Evolutionary conservation across 306 rosid species (phyloP).

Genomic region (Neltuma alba): DNA sequence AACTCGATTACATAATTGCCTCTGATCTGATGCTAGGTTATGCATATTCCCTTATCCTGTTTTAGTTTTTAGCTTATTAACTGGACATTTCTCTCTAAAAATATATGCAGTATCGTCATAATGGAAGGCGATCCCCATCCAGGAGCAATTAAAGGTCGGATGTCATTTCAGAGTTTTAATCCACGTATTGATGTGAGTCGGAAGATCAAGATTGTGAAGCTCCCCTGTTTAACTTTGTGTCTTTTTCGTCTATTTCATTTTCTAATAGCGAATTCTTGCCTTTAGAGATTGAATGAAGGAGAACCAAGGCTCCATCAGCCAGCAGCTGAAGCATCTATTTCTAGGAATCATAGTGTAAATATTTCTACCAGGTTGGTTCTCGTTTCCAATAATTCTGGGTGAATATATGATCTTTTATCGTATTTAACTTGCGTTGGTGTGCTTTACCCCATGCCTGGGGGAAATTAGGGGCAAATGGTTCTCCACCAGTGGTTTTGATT

Average conservation of each 20-base stretch:
- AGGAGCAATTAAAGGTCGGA: conserved; percentile 74
- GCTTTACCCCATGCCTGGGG: not conserved
- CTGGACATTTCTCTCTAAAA: conserved; percentile 10
- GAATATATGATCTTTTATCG: not conserved
- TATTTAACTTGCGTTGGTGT: not conserved
- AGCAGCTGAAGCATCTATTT: conserved; percentile 45
- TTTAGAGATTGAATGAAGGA: conserved; percentile 82
- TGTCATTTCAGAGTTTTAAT: conserved; percentile 88
- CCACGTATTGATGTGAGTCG: conserved; percentile 91
- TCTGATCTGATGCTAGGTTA: conserved; percentile 14
- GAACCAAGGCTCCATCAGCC: conserved; percentile 50
- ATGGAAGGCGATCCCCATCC: conserved; percentile 96
- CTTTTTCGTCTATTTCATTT: conserved; percentile 4
- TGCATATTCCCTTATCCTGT: conserved; percentile 23
- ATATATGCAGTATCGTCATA: conserved; percentile 66
- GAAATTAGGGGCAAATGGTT: not conserved
- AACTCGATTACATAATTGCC: conserved; percentile 1
- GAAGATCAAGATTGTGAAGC: conserved; percentile 33
- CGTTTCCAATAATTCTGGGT: not conserved
- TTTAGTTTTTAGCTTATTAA: not conserved
- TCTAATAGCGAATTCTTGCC: conserved; percentile 42
- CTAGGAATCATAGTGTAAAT: conserved; percentile 51
- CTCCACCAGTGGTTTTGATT: not conserved
- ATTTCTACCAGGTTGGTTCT: conserved; percentile 56
- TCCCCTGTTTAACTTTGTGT: not conserved